A percentile compares a stretch with the other conserved stretches of the same genome.
Evolutionary conservation across 371 early-diverging fungal genomes (phyloP).

Genomic region (Rhizopus microsporus): DNA sequence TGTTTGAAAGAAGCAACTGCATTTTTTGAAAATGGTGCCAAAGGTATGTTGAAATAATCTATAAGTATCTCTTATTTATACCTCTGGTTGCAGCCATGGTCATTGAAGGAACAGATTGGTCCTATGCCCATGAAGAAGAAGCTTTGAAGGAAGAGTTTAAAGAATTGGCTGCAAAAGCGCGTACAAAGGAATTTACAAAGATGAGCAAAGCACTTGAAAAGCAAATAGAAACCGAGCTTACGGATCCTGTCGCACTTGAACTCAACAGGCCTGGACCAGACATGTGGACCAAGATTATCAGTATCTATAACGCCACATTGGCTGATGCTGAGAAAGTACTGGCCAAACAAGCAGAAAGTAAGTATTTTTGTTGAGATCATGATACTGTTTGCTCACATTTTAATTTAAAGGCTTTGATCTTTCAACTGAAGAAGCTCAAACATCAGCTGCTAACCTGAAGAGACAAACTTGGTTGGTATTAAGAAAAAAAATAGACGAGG

Average conservation of each 20-base stretch:
- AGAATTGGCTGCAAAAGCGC: conserved; percentile 64
- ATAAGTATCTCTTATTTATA: conserved; percentile 61
- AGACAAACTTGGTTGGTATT: conserved; percentile 76
- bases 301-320: conserved; percentile 55
- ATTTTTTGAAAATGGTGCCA: conserved; percentile 22
- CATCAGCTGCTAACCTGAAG: conserved; percentile 52
- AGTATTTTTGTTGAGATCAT: not conserved
- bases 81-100: conserved; percentile 38
- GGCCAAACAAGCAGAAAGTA: conserved; percentile 45
- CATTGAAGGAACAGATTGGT: conserved; percentile 79
- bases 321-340: conserved; percentile 45
- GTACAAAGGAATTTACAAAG: conserved; percentile 79
- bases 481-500: conserved; percentile 76
- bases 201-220: conserved; percentile 69
- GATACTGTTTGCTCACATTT: not conserved
- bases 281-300: conserved; percentile 78
- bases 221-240: conserved; percentile 58
- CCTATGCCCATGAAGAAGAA: conserved; percentile 63
- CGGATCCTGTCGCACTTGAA: conserved; percentile 70
- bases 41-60: conserved; percentile 29
- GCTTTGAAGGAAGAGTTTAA: conserved; percentile 69
- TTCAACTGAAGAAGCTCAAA: conserved; percentile 51
- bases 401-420: conserved; percentile 60
- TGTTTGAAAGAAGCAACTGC: conserved; percentile 49
- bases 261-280: conserved; percentile 65